Evolutionary conservation across 768 basidiomycete species (phyloP).

Genomic region (Lentinus brumalis): DNA sequence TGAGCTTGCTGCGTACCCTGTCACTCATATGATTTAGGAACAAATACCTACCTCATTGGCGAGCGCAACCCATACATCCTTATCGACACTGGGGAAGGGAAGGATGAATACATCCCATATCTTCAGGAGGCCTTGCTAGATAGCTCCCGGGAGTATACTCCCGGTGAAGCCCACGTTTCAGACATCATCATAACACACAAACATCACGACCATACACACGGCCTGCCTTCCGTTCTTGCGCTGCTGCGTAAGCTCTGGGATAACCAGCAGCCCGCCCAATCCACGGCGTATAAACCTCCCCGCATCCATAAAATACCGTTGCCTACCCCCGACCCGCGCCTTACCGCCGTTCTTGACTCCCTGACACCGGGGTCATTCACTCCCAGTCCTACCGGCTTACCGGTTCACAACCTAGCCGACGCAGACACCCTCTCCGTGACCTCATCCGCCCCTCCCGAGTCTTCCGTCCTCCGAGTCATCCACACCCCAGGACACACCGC

Average conservation of each 20-base stretch:
- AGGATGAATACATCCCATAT: conserved; percentile 62
- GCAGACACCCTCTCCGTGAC: conserved; percentile 50
- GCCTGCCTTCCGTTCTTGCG: conserved; percentile 67
- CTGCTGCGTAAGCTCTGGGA: conserved; percentile 70
- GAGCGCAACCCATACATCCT: conserved; percentile 70
- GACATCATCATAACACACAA: conserved; percentile 93
- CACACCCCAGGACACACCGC: conserved; percentile 90
- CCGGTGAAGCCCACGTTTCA: conserved; percentile 60
- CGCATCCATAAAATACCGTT: conserved; percentile 75
- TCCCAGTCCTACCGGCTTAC: conserved; percentile 41
- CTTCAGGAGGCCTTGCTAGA: conserved; percentile 63
- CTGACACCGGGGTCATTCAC: conserved; percentile 47
- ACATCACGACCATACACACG: conserved; percentile 86
- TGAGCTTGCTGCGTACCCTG: background rate
- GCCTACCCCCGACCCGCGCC: conserved; percentile 34
- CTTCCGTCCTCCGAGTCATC: conserved; percentile 58
- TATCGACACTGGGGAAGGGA: conserved; percentile 82
- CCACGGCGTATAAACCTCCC: conserved; percentile 59
- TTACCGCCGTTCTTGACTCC: conserved; percentile 43
- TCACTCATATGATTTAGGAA: conserved; percentile 49
- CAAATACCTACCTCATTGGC: conserved; percentile 88
- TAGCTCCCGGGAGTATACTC: conserved; percentile 35
- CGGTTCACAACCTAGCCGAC: conserved; percentile 62
- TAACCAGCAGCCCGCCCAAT: conserved; percentile 40
- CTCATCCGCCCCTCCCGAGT: conserved; percentile 4